A percentile compares a stretch with the other conserved stretches of the same genome.
Evolutionary conservation across 805 yeast genomes (phyloP).

Genomic region (Yamadazyma nakazawae): DNA sequence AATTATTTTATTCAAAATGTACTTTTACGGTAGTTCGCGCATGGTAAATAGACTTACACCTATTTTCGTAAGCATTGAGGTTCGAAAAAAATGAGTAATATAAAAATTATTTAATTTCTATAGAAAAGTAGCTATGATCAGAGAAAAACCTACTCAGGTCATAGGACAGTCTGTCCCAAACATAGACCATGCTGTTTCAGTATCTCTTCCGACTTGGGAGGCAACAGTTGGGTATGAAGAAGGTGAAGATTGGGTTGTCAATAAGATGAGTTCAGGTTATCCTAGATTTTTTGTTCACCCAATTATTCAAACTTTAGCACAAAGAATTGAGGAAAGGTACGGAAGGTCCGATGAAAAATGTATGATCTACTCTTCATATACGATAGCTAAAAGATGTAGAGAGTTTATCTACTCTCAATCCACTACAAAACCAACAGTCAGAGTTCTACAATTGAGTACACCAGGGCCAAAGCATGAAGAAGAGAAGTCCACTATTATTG

Average conservation of each 20-base stretch:
- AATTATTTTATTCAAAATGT: too few relatives aligned
- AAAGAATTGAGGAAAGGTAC: slow-evolving; percentile 58
- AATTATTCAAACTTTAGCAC: slow-evolving; percentile 54
- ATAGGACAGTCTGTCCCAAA: slow-evolving; percentile 88
- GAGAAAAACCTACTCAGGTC: slow-evolving; percentile 33
- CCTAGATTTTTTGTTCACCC: slow-evolving; percentile 79
- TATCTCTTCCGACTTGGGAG: slow-evolving; percentile 92
- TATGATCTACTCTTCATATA: slow-evolving; percentile 73
- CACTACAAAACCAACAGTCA: slow-evolving; percentile 31
- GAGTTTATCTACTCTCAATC: slow-evolving; percentile 59
- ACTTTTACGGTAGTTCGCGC: background rate
- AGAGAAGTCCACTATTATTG: slow-evolving; percentile 58
- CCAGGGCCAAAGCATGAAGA: slow-evolving; percentile 59
- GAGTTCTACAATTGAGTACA: slow-evolving; percentile 73
- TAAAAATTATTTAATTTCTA: background rate
- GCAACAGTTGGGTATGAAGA: slow-evolving; percentile 91
- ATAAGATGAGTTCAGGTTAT: slow-evolving; percentile 80
- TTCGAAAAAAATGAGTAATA: slow-evolving; percentile 6
- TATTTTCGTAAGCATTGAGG: background rate
- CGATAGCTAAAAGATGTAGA: slow-evolving; percentile 80
- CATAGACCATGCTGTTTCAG: slow-evolving; percentile 91
- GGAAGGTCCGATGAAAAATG: slow-evolving; percentile 77
- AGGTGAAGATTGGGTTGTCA: slow-evolving; percentile 77
- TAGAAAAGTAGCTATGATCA: slow-evolving; percentile 1
- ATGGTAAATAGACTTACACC: background rate